A percentile compares a stretch with the other conserved stretches of the same genome.
Conservation (phyloP, 2,329 filamentous ascomycete genomes). For the Neurospora crassa region DNA sequence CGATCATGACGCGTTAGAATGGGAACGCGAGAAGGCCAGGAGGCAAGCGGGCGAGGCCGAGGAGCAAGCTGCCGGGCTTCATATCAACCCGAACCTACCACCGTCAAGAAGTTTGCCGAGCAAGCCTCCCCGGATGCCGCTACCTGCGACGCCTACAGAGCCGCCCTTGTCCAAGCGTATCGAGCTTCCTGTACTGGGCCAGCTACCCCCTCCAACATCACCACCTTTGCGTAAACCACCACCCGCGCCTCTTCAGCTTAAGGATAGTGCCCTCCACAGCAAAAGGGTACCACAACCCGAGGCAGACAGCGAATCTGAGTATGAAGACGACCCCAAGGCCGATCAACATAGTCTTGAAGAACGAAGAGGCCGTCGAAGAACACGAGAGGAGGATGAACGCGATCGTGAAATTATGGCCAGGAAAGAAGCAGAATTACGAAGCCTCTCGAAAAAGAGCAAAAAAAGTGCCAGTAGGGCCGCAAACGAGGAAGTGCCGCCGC, state of each 20-base stretch:
- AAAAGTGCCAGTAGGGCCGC: conserved; percentile 37
- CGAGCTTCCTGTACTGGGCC: conserved; percentile 10
- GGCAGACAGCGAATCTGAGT: conserved; percentile 68
- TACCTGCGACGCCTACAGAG: conserved; percentile 32
- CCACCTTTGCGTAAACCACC: conserved; percentile 69
- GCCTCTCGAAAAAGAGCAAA: conserved; percentile 64
- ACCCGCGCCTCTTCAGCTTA: conserved; percentile 73
- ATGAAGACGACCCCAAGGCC: conserved; percentile 67
- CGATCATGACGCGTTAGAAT: conserved; percentile 45
- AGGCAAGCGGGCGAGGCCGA: conserved; percentile 35
- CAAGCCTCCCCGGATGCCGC: conserved; percentile 40
- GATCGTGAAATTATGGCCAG: conserved; percentile 61
- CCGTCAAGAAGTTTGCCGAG: conserved; percentile 47
- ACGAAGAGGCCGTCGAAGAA: conserved; percentile 68
- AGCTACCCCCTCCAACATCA: conserved; percentile 43
- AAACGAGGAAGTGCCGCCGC: conserved; percentile 26
- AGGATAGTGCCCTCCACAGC: conserved; percentile 25
- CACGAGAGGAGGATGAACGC: conserved; percentile 77
- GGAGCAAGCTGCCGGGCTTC: conserved; percentile 29
- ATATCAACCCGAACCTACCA: conserved; percentile 41
- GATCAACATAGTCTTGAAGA: conserved; percentile 49
- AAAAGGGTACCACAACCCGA: conserved; percentile 29
- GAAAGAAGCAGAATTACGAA: conserved; percentile 60
- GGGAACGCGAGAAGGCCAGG: conserved; percentile 33
- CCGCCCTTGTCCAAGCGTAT: conserved; percentile 25